Conservation (phyloP, 176 grass and related monocot species). For the Calamus simplicifolius region DNA sequence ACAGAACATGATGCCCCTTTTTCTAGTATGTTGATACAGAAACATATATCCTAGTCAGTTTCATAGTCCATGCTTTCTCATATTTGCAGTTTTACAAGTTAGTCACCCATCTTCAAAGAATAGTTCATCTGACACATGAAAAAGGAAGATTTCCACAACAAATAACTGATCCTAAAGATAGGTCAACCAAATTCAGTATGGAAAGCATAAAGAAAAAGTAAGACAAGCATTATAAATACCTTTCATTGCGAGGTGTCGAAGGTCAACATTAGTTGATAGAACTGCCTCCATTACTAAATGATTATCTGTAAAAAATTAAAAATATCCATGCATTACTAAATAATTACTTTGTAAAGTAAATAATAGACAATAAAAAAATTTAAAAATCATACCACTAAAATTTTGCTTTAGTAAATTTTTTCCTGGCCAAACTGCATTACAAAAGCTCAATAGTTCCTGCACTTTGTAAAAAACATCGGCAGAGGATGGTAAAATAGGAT, state of each 20-base stretch:
- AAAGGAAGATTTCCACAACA: too few relatives aligned
- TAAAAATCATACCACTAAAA: slow-evolving; percentile 38
- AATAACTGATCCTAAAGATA: too few relatives aligned
- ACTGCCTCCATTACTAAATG: slow-evolving; percentile 29
- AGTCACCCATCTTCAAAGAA: too few relatives aligned
- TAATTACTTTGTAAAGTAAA: background rate
- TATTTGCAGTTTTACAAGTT: too few relatives aligned
- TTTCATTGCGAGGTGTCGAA: slow-evolving; percentile 54
- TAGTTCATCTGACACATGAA: too few relatives aligned
- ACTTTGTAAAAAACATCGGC: slow-evolving; percentile 45
- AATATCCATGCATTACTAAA: too few relatives aligned
- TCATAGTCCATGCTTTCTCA: too few relatives aligned
- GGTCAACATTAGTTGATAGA: slow-evolving; percentile 59
- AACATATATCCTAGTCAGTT: too few relatives aligned
- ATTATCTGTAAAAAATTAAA: background rate
- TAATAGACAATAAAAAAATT: slow-evolving; percentile 7
- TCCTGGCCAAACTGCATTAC: slow-evolving; percentile 47
- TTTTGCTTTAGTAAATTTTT: slow-evolving; percentile 40
- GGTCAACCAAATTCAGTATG: background rate
- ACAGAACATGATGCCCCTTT: too few relatives aligned
- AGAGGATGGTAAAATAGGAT: slow-evolving; percentile 68
- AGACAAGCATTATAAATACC: slow-evolving; percentile 30
- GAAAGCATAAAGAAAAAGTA: background rate
- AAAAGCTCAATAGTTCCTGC: slow-evolving; percentile 54
- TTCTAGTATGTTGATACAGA: too few relatives aligned